Evolutionary conservation across 177 flowering plant species (phyloP).

Genomic region (Vitis hybrid): DNA sequence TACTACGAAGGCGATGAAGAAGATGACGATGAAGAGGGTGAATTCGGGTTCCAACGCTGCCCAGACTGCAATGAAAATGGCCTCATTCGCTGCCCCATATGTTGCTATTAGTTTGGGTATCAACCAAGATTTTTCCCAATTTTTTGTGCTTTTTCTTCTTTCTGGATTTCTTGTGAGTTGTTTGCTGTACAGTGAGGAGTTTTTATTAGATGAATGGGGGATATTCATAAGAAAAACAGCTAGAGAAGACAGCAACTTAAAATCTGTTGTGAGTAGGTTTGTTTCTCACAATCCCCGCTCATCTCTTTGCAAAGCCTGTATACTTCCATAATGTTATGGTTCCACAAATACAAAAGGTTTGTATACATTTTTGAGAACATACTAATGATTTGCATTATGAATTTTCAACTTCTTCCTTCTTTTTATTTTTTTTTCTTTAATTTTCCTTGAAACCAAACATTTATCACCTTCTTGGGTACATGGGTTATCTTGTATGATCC

Average conservation of each 20-base stretch:
- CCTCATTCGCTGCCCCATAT: constrained; percentile 68
- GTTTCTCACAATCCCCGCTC: not conserved
- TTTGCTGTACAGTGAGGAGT: constrained; percentile 22
- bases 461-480: no score
- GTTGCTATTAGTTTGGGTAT: constrained; percentile 40
- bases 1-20: constrained; percentile 42
- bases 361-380: not conserved
- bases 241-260: not conserved
- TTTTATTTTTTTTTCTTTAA: no score
- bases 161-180: constrained; percentile 16
- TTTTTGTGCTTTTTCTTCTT: constrained; percentile 6
- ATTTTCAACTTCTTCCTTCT: no score
- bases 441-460: no score
- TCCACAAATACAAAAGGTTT: not conserved
- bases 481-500: no score
- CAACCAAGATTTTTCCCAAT: not conserved
- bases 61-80: constrained; percentile 96
- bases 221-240: not conserved
- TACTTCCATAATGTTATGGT: constrained; percentile 2
- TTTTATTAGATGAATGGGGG: not conserved
- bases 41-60: constrained; percentile 71
- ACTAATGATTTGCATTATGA: not conserved
- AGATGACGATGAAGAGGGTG: constrained; percentile 17
- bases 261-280: not conserved
- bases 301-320: constrained; percentile 3